Evolutionary conservation across 1,284 basidiomycete genomes (phyloP).

Genomic region (Apiotrichum veenhuisii): DNA sequence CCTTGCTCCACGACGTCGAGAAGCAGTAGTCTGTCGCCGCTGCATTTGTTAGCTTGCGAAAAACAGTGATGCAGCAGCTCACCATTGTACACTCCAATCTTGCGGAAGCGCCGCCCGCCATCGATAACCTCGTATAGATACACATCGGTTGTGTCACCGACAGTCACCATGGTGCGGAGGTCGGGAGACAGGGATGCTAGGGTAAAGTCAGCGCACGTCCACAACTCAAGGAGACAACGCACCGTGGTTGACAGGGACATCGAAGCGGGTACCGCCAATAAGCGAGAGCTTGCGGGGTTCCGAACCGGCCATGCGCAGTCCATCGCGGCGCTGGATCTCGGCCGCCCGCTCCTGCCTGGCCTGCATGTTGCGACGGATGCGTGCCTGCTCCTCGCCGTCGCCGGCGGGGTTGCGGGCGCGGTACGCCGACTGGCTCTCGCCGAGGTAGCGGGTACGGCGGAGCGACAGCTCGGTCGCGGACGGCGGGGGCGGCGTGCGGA

Average conservation of each 20-base stretch:
- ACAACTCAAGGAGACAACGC: slow-evolving; percentile 11
- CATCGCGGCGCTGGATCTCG: slow-evolving; percentile 5
- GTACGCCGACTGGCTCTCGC: slow-evolving; percentile 14
- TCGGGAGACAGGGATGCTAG: slow-evolving; percentile 48
- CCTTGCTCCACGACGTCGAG: slow-evolving; percentile 48
- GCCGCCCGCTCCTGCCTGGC: slow-evolving; percentile 4
- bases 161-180: slow-evolving; percentile 46
- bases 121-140: slow-evolving; percentile 45
- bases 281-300: slow-evolving; percentile 29
- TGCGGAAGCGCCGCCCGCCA: slow-evolving; percentile 43
- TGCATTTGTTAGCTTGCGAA: neutral
- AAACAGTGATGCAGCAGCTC: neutral
- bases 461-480: slow-evolving; percentile 9
- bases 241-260: slow-evolving; percentile 48
- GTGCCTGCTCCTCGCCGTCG: neutral
- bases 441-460: slow-evolving; percentile 14
- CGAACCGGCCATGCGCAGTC: neutral
- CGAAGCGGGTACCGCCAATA: slow-evolving; percentile 41
- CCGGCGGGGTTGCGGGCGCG: slow-evolving; percentile 12
- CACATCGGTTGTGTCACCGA: slow-evolving; percentile 49
- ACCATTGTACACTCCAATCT: slow-evolving; percentile 43
- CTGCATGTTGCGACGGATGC: neutral
- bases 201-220: neutral
- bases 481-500: no score
- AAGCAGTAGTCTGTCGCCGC: slow-evolving; percentile 46